Conservation (phyloP, 2,329 filamentous ascomycete genomes). For the Trichoderma harzianum region DNA sequence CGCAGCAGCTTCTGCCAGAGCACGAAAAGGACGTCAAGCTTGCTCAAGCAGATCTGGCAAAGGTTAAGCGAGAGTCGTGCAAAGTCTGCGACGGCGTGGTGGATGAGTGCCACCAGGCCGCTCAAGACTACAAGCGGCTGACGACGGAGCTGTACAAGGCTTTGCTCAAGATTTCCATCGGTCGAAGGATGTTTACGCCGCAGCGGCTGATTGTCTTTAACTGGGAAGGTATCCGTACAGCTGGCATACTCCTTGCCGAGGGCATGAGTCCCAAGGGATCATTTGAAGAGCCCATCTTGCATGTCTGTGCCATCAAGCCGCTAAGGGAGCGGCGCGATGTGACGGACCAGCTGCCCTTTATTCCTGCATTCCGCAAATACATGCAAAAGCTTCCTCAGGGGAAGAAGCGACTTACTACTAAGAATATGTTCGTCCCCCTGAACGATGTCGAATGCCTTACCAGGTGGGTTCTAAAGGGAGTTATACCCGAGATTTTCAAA, state of each 20-base stretch:
- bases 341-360: slow-evolving; percentile 82
- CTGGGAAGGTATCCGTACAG: slow-evolving; percentile 77
- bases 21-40: slow-evolving; percentile 93
- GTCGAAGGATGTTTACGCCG: slow-evolving; percentile 71
- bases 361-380: slow-evolving; percentile 65
- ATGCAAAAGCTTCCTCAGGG: slow-evolving; percentile 66
- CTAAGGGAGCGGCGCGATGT: slow-evolving; percentile 67
- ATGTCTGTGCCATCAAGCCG: slow-evolving; percentile 74
- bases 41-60: slow-evolving; percentile 86
- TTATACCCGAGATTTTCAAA: slow-evolving; percentile 57
- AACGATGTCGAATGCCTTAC: slow-evolving; percentile 83
- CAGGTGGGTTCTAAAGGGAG: slow-evolving; percentile 57
- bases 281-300: slow-evolving; percentile 61
- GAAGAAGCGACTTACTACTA: slow-evolving; percentile 64
- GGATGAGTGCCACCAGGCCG: slow-evolving; percentile 75
- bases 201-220: slow-evolving; percentile 81
- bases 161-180: slow-evolving; percentile 75
- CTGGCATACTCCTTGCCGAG: slow-evolving; percentile 75
- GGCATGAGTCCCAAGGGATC: slow-evolving; percentile 61
- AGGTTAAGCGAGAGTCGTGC: slow-evolving; percentile 83
- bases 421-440: slow-evolving; percentile 67
- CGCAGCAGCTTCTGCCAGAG: slow-evolving; percentile 87
- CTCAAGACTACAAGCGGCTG: slow-evolving; percentile 75
- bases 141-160: slow-evolving; percentile 76
- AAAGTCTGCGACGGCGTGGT: slow-evolving; percentile 76